phyloP scores from a whole-genome alignment of 2,329 filamentous ascomycete species.

The Fusarium austroafricanum region DNA sequence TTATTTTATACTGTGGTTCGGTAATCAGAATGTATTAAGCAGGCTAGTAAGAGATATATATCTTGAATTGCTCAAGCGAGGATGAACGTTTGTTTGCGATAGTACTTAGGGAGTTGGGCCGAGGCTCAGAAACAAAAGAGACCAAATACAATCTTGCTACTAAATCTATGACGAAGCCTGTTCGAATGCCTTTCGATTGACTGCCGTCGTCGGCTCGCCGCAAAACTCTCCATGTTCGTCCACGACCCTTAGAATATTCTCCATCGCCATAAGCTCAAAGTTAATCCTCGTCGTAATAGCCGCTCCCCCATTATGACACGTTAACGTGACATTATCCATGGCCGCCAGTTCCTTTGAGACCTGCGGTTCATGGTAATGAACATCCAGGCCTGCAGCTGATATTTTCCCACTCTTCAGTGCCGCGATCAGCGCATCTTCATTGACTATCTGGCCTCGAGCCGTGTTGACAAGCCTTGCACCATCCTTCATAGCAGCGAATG shows the following conservation, averaged over 20 bases:
- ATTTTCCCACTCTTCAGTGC: conserved; percentile 61
- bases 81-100: too few species aligned
- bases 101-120: too few species aligned
- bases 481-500: conserved; percentile 55
- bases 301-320: conserved; percentile 53
- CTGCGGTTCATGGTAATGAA: conserved; percentile 64
- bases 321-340: conserved; percentile 55
- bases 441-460: conserved; percentile 62
- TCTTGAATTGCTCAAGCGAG: too few species aligned
- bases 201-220: conserved; percentile 26
- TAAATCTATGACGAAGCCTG: not conserved
- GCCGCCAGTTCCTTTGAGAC: conserved; percentile 54
- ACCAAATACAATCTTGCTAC: too few species aligned
- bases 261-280: conserved; percentile 49
- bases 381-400: conserved; percentile 62
- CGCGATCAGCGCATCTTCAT: conserved; percentile 61
- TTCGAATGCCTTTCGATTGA: conserved; percentile 19
- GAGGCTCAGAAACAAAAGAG: too few species aligned
- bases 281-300: conserved; percentile 55
- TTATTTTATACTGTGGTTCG: not conserved
- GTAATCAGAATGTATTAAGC: too few species aligned
- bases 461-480: conserved; percentile 64
- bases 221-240: conserved; percentile 33
- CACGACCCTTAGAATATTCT: conserved; percentile 41
- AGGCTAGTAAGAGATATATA: too few species aligned